phyloP scores from a whole-genome alignment of 2,329 filamentous ascomycete species.

The Gnomoniopsis sp. region DNA sequence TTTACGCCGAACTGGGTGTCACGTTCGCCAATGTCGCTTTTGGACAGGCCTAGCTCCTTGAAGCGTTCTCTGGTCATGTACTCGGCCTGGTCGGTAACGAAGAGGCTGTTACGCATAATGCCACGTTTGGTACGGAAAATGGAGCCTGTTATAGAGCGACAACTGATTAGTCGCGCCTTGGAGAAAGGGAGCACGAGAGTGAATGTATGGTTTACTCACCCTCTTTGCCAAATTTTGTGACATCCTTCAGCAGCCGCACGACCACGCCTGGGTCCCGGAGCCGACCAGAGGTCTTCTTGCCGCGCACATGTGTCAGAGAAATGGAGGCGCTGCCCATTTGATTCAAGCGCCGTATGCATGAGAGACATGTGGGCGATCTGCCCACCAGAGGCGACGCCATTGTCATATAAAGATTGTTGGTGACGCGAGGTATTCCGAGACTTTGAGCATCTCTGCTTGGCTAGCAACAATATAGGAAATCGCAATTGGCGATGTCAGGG shows the following conservation, averaged over 20 bases:
- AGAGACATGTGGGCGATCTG: constrained; percentile 24
- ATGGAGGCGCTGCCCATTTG: constrained; percentile 19
- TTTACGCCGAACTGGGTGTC: constrained; percentile 26
- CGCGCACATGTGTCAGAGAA: constrained; percentile 31
- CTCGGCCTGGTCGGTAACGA: constrained; percentile 29
- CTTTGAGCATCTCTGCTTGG: background rate
- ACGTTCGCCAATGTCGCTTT: constrained; percentile 27
- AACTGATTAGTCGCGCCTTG: background rate
- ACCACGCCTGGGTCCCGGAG: constrained; percentile 38
- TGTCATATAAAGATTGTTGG: background rate
- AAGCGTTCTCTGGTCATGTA: constrained; percentile 32
- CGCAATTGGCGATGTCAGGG: background rate
- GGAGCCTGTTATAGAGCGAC: constrained; percentile 23
- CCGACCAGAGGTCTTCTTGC: constrained; percentile 33
- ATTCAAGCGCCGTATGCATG: constrained; percentile 25
- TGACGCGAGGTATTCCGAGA: background rate
- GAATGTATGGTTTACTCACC: constrained; percentile 27
- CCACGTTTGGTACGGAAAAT: constrained; percentile 32
- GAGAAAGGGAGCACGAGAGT: background rate
- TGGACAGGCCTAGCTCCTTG: constrained; percentile 27
- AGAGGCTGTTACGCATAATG: constrained; percentile 36
- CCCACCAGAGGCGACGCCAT: constrained; percentile 23
- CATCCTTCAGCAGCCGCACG: constrained; percentile 40
- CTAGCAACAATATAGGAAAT: background rate
- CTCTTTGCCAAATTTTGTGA: constrained; percentile 33